Conservation (phyloP, 257 asterid genomes). For the Cinchona pubescens region DNA sequence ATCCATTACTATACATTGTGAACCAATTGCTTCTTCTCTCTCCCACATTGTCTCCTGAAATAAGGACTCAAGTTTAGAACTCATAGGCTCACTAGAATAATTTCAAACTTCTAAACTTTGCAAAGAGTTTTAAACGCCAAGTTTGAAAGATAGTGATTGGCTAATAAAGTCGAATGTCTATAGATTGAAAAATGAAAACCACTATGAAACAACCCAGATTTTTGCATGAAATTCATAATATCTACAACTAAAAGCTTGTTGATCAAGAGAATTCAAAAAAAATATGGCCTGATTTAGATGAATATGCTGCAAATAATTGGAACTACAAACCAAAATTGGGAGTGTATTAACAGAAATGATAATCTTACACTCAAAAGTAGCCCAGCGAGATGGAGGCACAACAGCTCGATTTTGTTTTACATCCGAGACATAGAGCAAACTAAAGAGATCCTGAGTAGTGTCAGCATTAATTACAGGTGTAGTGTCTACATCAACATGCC, state of each 20-base stretch:
- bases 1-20: constrained; percentile 9
- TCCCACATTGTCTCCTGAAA: constrained; percentile 23
- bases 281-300: background rate
- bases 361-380: constrained; percentile 87
- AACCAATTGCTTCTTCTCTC: constrained; percentile 19
- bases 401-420: constrained; percentile 56
- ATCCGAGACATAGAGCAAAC: constrained; percentile 63
- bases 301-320: background rate
- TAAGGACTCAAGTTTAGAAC: background rate
- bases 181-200: background rate
- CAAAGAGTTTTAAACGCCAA: background rate
- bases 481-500: constrained; percentile 11
- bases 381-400: constrained; percentile 95
- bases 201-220: background rate
- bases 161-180: background rate
- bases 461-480: constrained; percentile 36
- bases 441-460: constrained; percentile 60
- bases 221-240: background rate
- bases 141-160: background rate
- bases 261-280: background rate
- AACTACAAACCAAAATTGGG: background rate
- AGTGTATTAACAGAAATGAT: background rate
- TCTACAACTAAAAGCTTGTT: background rate
- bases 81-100: background rate
- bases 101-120: background rate